Base-by-base conservation (phyloP, 805 yeast genomes). In the Ogataea minuta region DNA sequence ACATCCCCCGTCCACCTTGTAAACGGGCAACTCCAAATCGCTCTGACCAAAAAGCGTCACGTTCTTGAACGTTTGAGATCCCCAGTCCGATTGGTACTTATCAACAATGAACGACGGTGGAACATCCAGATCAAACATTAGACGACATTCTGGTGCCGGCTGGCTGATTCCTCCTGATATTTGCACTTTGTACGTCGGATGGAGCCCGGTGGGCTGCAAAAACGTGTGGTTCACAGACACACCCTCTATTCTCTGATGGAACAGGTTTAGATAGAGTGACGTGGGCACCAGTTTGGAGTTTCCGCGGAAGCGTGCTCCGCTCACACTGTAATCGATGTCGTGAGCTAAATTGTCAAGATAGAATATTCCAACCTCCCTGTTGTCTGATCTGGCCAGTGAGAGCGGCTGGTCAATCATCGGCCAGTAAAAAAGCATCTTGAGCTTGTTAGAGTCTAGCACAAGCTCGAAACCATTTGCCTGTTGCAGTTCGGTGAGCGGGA, bases 21-120 rank as follows among this genome's bases (percentile, higher is more conserved):
- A 62, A 7, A 40, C 44, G 2, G 67, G 67, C 23, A 57, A 34
- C 35, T 63, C 67, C 29, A 63, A 41, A 48, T 63, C 59, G 39
- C 54, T 46, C 2, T 46, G 49, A 16, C 56, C 47, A 27, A 48
- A 50, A 4, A 50, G 30, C 3, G 45, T 38, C 3, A 53, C 20
- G 3, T 44, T 21, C 9, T 34, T 16, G 20, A 49, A 39, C 13
- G 36, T 13, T 17, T 32, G 35, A 13, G 36, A 26, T 2, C 31
- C 26, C 25, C 44, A 25, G 10, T 30, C 41, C 11, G 58, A 35
- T 37, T 60, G 61, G 43, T 57, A 57, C 28, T 45, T 45, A 43
- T 62, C 66, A 9, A 59, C 24, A 9, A 62, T 54, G 8, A 57
- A 31, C 23, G 46, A 36, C 7, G 53, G 47, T 12, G 66, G 60